Evolutionary conservation across 192 early-diverging fungal genomes (phyloP).

Genomic region (Coemansia sp.): DNA sequence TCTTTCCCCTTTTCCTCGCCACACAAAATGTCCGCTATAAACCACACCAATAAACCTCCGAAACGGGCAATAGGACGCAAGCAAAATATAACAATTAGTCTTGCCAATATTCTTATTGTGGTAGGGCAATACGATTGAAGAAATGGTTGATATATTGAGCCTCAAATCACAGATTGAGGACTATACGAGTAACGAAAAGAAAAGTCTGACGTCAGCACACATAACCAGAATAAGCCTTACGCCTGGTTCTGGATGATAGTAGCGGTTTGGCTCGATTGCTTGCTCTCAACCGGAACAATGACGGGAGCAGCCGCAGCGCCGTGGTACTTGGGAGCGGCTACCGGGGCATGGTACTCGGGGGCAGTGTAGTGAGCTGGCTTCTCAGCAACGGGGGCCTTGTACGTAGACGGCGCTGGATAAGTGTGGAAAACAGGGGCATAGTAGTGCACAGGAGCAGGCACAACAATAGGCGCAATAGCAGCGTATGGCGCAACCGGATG

Average conservation of each 20-base stretch:
- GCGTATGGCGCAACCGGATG: constrained; percentile 15
- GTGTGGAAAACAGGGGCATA: constrained; percentile 10
- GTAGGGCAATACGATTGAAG: not conserved
- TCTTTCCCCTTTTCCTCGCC: too few relatives aligned
- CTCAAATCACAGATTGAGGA: not conserved
- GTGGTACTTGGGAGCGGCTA: constrained; percentile 5
- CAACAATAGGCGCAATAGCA: constrained; percentile 4
- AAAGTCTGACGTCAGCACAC: not conserved
- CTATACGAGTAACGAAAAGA: not conserved
- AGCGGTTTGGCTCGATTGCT: constrained; percentile 6
- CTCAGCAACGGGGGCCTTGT: constrained; percentile 18
- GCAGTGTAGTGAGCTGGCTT: constrained; percentile 17
- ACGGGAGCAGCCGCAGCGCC: not conserved
- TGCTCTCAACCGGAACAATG: not conserved
- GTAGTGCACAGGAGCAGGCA: constrained; percentile 23
- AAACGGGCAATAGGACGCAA: too few relatives aligned
- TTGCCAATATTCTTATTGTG: not conserved
- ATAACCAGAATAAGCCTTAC: not conserved
- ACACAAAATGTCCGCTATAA: not conserved
- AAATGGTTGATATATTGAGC: not conserved
- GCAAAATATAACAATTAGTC: constrained; percentile 1
- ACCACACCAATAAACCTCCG: not conserved
- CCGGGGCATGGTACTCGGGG: constrained; percentile 2
- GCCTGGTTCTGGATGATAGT: constrained; percentile 25
- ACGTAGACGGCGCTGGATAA: not conserved